These are phyloP conservation scores for Mucor indicus DNA, from an alignment of 371 early-diverging fungal species.

Conservation along the genomic window DNA sequence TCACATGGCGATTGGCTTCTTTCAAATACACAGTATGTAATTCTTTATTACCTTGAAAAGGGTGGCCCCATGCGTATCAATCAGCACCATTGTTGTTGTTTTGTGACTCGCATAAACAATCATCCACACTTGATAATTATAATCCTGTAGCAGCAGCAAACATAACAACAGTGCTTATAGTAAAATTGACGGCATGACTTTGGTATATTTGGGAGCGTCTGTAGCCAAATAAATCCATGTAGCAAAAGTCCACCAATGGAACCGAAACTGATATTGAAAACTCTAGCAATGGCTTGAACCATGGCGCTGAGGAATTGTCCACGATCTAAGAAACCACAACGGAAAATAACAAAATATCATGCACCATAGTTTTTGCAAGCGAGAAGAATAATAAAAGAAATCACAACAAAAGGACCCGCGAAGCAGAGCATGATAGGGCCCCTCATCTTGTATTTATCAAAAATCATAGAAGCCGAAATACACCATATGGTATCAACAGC, in stretches of 20 bases:
- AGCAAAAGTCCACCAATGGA: constrained; percentile 20
- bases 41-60: too few species aligned
- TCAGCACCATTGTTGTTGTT: too few species aligned
- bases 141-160: too few species aligned
- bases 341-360: constrained; percentile 26
- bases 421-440: constrained; percentile 17
- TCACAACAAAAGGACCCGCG: constrained; percentile 13
- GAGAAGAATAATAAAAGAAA: constrained; percentile 13
- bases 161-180: constrained; percentile 12
- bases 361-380: constrained; percentile 13
- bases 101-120: too few species aligned
- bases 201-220: constrained; percentile 19
- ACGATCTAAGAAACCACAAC: constrained; percentile 22
- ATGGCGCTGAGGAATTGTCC: constrained; percentile 22
- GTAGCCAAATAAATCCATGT: constrained; percentile 25
- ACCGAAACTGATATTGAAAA: constrained; percentile 14
- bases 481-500: constrained; percentile 25
- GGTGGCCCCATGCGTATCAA: too few species aligned
- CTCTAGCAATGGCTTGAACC: constrained; percentile 24
- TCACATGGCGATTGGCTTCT: too few species aligned
- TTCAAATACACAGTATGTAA: too few species aligned
- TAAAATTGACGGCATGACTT: constrained; percentile 20
- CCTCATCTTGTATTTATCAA: constrained; percentile 28
- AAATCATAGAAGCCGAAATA: constrained; percentile 23
- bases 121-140: too few species aligned